Conservation (phyloP, 2,329 filamentous ascomycete species). For the Phyllosticta citrichinensis region DNA sequence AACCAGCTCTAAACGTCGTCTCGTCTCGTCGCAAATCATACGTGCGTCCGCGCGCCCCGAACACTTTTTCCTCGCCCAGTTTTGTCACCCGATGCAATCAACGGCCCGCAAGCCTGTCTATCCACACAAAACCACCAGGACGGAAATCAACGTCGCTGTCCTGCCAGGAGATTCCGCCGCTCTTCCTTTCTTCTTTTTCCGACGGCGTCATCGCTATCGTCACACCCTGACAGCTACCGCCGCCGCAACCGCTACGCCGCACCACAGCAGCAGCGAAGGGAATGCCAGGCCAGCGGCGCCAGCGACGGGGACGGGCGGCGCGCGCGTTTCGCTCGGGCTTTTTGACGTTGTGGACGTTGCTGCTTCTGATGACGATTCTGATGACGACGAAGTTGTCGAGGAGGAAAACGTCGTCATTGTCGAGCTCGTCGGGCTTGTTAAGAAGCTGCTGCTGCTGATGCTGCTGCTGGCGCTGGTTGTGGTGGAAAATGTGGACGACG, state of each 20-base stretch:
- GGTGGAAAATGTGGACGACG: neutral
- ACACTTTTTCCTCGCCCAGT: too few relatives aligned
- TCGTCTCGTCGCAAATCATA: too few relatives aligned
- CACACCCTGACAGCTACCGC: neutral
- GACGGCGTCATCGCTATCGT: neutral
- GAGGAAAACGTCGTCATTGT: neutral
- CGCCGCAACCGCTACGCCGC: neutral
- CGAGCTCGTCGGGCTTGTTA: neutral
- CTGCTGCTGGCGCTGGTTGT: neutral
- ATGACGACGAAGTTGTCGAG: neutral
- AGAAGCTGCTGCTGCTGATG: neutral
- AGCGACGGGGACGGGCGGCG: neutral
- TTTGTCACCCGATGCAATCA: too few relatives aligned
- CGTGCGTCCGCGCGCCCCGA: too few relatives aligned
- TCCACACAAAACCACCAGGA: too few relatives aligned
- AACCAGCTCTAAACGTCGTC: too few relatives aligned
- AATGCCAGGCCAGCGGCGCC: neutral
- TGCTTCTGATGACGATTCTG: neutral
- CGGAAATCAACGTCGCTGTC: too few relatives aligned
- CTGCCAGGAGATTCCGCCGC: too few relatives aligned
- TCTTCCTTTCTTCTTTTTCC: too few relatives aligned
- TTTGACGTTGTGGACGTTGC: neutral
- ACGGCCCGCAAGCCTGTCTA: too few relatives aligned
- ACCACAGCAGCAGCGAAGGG: neutral
- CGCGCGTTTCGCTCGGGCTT: neutral